A percentile compares a stretch with the other conserved stretches of the same genome.
Conservation (phyloP, 2,329 filamentous ascomycete genomes). For the Botryosphaeria dothidea region DNA sequence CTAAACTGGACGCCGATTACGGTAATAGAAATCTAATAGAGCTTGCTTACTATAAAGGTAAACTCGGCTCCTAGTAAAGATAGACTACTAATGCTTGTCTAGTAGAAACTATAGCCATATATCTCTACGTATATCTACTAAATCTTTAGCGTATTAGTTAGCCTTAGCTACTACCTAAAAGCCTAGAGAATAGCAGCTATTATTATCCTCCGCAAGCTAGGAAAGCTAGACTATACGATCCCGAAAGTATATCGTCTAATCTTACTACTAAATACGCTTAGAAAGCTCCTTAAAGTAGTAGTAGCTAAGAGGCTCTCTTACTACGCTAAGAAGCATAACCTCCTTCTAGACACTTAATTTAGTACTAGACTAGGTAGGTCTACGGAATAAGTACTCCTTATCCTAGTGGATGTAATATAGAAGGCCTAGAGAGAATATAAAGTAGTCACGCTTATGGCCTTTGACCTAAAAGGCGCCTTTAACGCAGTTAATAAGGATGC, state of each 20-base stretch:
- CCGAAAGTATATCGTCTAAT: constrained; percentile 29
- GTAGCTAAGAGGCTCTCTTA: constrained; percentile 25
- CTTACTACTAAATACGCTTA: constrained; percentile 26
- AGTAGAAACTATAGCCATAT: background rate
- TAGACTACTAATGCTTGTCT: background rate
- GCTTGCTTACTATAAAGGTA: background rate
- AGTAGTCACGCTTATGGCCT: background rate
- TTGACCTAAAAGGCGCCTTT: constrained; percentile 10
- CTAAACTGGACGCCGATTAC: background rate
- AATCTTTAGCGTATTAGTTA: background rate
- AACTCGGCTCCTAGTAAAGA: background rate
- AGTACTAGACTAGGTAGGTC: constrained; percentile 24
- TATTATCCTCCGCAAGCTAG: constrained; percentile 25
- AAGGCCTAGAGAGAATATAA: background rate
- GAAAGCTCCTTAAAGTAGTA: constrained; percentile 25
- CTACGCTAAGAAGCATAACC: constrained; percentile 23
- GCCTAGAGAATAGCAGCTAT: constrained; percentile 19
- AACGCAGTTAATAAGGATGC: background rate
- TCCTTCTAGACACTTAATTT: constrained; percentile 28
- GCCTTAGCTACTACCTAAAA: constrained; percentile 1
- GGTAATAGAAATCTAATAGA: background rate
- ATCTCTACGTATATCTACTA: background rate
- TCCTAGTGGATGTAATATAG: constrained; percentile 19
- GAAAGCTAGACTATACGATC: constrained; percentile 28
- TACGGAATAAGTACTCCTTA: constrained; percentile 27